Conservation (phyloP, 2,329 filamentous ascomycete genomes). For the Fusarium nanum region DNA sequence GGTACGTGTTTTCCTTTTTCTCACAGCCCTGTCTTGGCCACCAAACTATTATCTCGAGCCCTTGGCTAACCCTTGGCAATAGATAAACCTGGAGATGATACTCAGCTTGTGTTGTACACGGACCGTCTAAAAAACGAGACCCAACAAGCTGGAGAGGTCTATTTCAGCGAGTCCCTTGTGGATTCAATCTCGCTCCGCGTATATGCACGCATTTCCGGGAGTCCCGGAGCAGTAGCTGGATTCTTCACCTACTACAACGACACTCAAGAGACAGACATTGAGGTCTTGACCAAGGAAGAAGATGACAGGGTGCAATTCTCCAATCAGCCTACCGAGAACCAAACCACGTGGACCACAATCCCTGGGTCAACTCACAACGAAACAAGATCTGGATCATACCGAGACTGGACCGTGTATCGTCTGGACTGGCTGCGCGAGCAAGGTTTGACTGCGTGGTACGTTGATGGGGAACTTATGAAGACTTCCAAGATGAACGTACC, state of each 20-base stretch:
- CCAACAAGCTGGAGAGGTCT: not conserved
- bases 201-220: conserved; percentile 20
- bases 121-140: not conserved
- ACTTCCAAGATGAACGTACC: conserved; percentile 20
- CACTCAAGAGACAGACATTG: conserved; percentile 36
- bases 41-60: not conserved
- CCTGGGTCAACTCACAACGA: conserved; percentile 18
- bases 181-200: conserved; percentile 4
- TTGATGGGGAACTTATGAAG: not conserved
- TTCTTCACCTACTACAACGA: conserved; percentile 37
- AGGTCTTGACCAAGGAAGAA: conserved; percentile 5
- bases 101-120: not conserved
- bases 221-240: conserved; percentile 25
- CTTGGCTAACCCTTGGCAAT: not conserved
- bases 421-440: conserved; percentile 25
- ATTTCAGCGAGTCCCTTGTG: conserved; percentile 3
- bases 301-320: not conserved
- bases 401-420: conserved; percentile 20
- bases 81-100: not conserved
- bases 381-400: not conserved
- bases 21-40: not conserved
- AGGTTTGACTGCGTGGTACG: not conserved
- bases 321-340: conserved; percentile 1
- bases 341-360: conserved; percentile 6
- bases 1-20: not conserved